phyloP scores from a whole-genome alignment of 495 filamentous ascomycete species.

The Daldinia grandis region DNA sequence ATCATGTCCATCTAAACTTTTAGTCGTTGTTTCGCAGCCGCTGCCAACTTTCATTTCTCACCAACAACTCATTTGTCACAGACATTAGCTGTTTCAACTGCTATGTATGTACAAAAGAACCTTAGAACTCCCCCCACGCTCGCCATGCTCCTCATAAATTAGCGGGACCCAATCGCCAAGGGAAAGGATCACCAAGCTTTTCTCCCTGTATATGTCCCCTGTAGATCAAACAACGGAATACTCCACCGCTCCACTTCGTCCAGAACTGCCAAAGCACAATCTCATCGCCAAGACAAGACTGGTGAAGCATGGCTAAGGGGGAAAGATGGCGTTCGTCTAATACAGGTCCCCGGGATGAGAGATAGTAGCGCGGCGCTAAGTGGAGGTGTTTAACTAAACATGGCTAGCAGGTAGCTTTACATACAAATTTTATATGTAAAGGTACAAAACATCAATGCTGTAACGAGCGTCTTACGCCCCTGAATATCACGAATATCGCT shows the following conservation, averaged over 20 bases:
- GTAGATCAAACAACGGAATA: conserved; percentile 26
- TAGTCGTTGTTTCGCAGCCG: background rate
- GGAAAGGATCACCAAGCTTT: conserved; percentile 32
- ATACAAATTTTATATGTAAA: too few species aligned
- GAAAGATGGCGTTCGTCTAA: conserved; percentile 14
- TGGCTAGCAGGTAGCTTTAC: too few species aligned
- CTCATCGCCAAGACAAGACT: conserved; percentile 33
- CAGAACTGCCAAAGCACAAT: background rate
- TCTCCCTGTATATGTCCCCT: conserved; percentile 31
- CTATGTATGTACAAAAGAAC: conserved; percentile 22
- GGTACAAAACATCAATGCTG: too few species aligned
- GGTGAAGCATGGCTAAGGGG: background rate
- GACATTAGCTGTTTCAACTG: conserved; percentile 34
- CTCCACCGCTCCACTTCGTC: conserved; percentile 13
- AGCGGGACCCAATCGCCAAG: background rate
- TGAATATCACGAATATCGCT: too few species aligned
- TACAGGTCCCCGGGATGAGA: too few species aligned
- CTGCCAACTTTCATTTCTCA: conserved; percentile 9
- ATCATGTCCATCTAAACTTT: too few species aligned
- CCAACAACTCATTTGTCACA: conserved; percentile 2
- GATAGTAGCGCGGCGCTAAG: too few species aligned
- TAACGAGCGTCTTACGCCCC: too few species aligned
- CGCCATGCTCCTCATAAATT: conserved; percentile 7
- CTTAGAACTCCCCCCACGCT: conserved; percentile 28
- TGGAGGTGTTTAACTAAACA: too few species aligned